Evolutionary conservation across 2,329 filamentous ascomycete genomes (phyloP).

Genomic region (Beauveria sp.): DNA sequence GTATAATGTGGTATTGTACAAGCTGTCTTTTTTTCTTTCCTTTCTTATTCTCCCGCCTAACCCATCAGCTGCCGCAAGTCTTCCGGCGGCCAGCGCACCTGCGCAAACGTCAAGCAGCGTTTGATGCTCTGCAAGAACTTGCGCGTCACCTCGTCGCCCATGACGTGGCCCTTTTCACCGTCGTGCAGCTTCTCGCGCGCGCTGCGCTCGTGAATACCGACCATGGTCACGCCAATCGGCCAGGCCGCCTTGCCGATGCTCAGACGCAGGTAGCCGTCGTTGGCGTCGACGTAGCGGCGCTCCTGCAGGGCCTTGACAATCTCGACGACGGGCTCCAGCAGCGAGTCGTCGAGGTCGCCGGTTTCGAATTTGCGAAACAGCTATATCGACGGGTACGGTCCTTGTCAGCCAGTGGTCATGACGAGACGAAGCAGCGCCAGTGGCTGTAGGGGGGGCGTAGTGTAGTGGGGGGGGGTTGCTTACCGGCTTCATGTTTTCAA

Average conservation of each 20-base stretch:
- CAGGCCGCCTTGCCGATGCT: constrained; percentile 96
- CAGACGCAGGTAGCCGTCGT: constrained; percentile 85
- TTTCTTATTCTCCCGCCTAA: constrained; percentile 29
- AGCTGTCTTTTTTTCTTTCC: neutral
- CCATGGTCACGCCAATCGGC: constrained; percentile 99
- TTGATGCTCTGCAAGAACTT: constrained; percentile 99
- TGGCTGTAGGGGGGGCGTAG: too few species aligned
- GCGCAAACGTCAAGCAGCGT: constrained; percentile 89
- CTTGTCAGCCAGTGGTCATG: too few species aligned
- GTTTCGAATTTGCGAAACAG: constrained; percentile 86
- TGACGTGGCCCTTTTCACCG: constrained; percentile 82
- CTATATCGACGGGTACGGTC: constrained; percentile 20
- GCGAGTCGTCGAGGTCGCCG: constrained; percentile 66
- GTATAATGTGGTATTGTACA: too few species aligned
- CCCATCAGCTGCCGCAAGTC: constrained; percentile 95
- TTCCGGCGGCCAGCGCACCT: constrained; percentile 91
- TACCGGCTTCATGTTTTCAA: constrained; percentile 76
- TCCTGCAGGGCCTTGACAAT: constrained; percentile 89
- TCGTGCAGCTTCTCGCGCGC: constrained; percentile 93
- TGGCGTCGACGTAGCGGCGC: constrained; percentile 88
- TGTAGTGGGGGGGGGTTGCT: constrained; percentile 15
- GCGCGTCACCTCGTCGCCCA: constrained; percentile 91
- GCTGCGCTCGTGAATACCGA: constrained; percentile 96
- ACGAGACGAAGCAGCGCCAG: too few species aligned
- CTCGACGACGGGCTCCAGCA: constrained; percentile 78